Evolutionary conservation across 169 alveolate genomes (phyloP), one percentile per base, ranked within the genome.

Genomic region (Plasmodium vinckei): DNA sequence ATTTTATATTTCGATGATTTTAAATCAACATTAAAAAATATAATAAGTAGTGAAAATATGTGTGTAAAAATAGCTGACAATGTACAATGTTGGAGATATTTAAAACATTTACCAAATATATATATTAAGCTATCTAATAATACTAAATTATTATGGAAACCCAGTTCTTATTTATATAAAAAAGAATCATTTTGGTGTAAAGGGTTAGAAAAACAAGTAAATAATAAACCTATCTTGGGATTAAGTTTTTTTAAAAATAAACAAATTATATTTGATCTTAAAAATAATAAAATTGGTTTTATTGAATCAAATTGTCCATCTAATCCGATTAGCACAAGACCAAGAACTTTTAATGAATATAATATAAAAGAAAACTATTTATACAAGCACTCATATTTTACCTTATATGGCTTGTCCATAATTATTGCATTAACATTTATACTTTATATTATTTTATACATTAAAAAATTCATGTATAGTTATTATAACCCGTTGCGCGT

Each of bases 181-280:
- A 73, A 70, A 21, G 90, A 82, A 68, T 39, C 42, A 13, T 94
- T 93, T 92, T 94, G 96, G 96, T 94, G 96, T 68, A 72, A 92
- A 46, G 96, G 96, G 1, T 54, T 94, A 46, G 95, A 92, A 61
- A 69, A 71, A 27, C 77, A 91, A 65, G 82, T 57, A 19, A 84
- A 70, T 82, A 72, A 89, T 25, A 93, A 89, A 39, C 87, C 93
- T 70, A 91, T 94, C 13, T 53, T 94, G 10, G 96, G 96, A 5
- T 92, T 94, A 56, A 94, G 94, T 1, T 94, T 94, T 71, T 92
- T 94, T 92, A 94, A 92, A 59, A 70, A 88, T 59, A 94, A 92
- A 57, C 87, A 63, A 49, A 77, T 92, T 10, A 79, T 87, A 39
- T 94, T 94, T 84, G 94, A 92, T 72, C 63, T 92, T 1, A 33